phyloP scores from a whole-genome alignment of 192 early-diverging fungal species.

The Chytriomyces hyalinus region DNA sequence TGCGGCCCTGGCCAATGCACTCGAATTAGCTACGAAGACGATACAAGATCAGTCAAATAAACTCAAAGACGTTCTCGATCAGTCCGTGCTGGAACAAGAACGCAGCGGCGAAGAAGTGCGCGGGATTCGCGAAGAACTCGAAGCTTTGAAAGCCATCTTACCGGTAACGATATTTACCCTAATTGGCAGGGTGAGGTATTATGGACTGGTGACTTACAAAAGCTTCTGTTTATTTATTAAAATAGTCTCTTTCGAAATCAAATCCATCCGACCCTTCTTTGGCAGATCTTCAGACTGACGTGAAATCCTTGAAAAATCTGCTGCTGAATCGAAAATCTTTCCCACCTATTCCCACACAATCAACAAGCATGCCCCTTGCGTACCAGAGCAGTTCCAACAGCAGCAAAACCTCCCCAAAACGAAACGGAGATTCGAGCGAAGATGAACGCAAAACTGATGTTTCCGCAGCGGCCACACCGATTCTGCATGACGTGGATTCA shows the following conservation, averaged over 20 bases:
- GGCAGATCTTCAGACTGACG: conserved; percentile 87
- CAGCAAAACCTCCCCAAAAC: background rate
- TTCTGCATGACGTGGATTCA: background rate
- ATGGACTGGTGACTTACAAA: background rate
- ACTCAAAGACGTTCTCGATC: conserved; percentile 73
- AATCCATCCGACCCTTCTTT: conserved; percentile 45
- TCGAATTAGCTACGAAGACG: conserved; percentile 45
- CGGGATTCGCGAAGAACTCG: conserved; percentile 18
- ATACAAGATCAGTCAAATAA: conserved; percentile 72
- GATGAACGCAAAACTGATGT: background rate
- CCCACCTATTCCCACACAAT: conserved; percentile 8
- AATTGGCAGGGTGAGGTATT: background rate
- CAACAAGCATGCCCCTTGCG: conserved; percentile 13
- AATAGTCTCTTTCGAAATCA: background rate
- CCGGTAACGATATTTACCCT: conserved; percentile 1
- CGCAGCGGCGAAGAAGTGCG: conserved; percentile 22
- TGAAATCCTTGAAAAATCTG: conserved; percentile 92
- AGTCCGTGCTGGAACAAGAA: conserved; percentile 18
- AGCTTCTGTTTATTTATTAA: background rate
- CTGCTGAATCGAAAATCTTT: conserved; percentile 73
- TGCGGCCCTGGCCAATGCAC: conserved; percentile 7
- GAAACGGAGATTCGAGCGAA: background rate
- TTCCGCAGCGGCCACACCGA: too few species aligned
- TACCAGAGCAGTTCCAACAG: conserved; percentile 13
- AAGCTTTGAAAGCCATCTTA: conserved; percentile 18